Conservation (phyloP, 129 eudicot species). For the Chrysanthemum makinoi region DNA sequence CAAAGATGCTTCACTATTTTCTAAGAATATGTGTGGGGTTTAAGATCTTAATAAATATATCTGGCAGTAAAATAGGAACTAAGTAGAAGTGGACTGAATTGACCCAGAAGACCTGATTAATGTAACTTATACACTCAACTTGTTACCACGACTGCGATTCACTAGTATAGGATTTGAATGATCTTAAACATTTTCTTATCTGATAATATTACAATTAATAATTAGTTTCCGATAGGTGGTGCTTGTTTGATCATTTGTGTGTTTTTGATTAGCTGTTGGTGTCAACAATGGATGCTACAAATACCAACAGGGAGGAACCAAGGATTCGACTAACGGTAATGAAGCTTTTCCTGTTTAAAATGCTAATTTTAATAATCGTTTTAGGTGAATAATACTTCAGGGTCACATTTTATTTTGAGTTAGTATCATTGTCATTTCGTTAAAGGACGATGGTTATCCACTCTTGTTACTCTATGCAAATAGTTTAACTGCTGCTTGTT, state of each 20-base stretch:
- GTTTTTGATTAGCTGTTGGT: slow-evolving; percentile 12
- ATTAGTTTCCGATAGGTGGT: slow-evolving; percentile 7
- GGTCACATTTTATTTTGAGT: background rate
- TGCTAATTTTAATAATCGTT: background rate
- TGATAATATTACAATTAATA: too few relatives aligned
- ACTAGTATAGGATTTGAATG: too few relatives aligned
- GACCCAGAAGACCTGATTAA: too few relatives aligned
- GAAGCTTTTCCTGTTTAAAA: background rate
- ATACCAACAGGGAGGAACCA: slow-evolving; percentile 28
- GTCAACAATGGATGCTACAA: slow-evolving; percentile 32
- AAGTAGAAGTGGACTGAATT: too few relatives aligned
- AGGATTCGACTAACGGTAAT: slow-evolving; percentile 27
- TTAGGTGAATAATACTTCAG: background rate
- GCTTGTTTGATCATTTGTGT: slow-evolving; percentile 10
- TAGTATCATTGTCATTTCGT: background rate
- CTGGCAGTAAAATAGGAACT: too few relatives aligned
- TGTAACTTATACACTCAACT: too few relatives aligned
- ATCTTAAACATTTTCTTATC: too few relatives aligned
- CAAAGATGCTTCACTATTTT: too few relatives aligned
- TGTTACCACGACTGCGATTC: too few relatives aligned
- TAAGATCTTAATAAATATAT: too few relatives aligned
- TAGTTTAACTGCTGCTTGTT: slow-evolving; percentile 12
- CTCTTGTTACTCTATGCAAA: slow-evolving; percentile 11
- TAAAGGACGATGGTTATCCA: background rate
- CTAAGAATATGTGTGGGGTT: too few relatives aligned